These are phyloP conservation scores for Paraglomus brasilianum DNA, from an alignment of 192 early-diverging fungal species.

Conservation along the genomic window DNA sequence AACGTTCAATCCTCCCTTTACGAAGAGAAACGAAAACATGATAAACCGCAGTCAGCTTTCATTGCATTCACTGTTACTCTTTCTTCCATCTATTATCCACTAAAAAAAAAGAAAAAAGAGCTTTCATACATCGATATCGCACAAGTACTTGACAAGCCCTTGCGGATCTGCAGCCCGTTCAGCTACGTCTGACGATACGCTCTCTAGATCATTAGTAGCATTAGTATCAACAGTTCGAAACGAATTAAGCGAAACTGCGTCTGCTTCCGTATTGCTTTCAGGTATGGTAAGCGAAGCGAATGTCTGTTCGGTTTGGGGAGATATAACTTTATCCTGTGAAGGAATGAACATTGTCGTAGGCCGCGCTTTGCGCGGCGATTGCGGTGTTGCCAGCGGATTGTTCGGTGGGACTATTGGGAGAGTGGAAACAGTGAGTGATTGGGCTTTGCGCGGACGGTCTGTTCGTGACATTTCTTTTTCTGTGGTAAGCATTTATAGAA, in stretches of 20 bases:
- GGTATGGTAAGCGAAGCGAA: background rate
- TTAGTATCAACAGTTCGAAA: conserved; percentile 19
- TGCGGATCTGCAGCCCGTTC: conserved; percentile 34
- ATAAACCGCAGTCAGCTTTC: background rate
- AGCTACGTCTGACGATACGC: conserved; percentile 28
- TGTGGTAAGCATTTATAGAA: too few species aligned
- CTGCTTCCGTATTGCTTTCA: conserved; percentile 36
- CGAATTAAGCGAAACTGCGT: conserved; percentile 32
- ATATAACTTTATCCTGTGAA: conserved; percentile 32
- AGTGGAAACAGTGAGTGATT: background rate
- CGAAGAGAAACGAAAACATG: conserved; percentile 1
- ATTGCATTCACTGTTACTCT: too few species aligned
- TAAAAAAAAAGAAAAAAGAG: background rate
- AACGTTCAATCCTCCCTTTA: conserved; percentile 63
- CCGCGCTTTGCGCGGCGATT: conserved; percentile 33
- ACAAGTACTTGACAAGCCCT: conserved; percentile 37
- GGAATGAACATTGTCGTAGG: conserved; percentile 44
- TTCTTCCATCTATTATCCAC: background rate
- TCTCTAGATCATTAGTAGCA: conserved; percentile 32
- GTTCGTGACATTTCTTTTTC: too few species aligned
- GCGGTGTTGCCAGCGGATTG: conserved; percentile 1
- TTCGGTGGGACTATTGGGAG: background rate
- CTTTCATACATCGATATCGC: conserved; percentile 43
- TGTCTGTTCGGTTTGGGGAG: conserved; percentile 13
- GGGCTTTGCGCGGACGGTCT: conserved; percentile 10